A percentile compares a stretch with the other conserved stretches of the same genome.
Conservation (phyloP, 2,329 filamentous ascomycete species). For the Aspergillus uvarum region DNA sequence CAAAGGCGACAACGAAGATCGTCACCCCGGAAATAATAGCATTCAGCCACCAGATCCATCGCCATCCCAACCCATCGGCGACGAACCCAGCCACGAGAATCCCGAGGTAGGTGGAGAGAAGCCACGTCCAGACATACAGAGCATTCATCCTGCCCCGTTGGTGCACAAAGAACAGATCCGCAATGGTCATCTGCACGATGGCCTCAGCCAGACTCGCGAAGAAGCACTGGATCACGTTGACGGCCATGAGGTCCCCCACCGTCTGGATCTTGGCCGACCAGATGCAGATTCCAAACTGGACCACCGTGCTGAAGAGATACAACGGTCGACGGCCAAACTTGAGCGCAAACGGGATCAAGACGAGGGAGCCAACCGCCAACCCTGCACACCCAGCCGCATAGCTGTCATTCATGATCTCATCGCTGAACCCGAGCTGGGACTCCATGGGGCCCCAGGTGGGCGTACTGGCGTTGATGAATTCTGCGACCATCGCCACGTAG, state of each 20-base stretch:
- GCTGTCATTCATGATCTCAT: constrained; percentile 45
- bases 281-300: constrained; percentile 39
- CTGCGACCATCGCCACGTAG: constrained; percentile 39
- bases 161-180: constrained; percentile 52
- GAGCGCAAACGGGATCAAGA: constrained; percentile 49
- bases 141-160: constrained; percentile 50
- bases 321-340: constrained; percentile 50
- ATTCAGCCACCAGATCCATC: constrained; percentile 53
- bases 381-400: constrained; percentile 47
- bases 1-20: constrained; percentile 44
- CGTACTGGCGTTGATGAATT: not conserved
- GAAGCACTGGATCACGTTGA: constrained; percentile 47
- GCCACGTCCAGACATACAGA: constrained; percentile 43
- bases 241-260: constrained; percentile 44
- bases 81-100: constrained; percentile 36
- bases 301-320: constrained; percentile 45
- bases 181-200: constrained; percentile 50
- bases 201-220: constrained; percentile 47
- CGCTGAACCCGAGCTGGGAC: constrained; percentile 45
- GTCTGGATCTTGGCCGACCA: constrained; percentile 49
- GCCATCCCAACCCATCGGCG: constrained; percentile 48
- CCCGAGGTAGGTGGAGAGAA: constrained; percentile 36
- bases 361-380: constrained; percentile 43
- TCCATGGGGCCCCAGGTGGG: constrained; percentile 47
- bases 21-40: constrained; percentile 42